A percentile compares a stretch with the other conserved stretches of the same genome.
phyloP scores from a whole-genome alignment of 208 protist species.

The Trypanosoma congolense region DNA sequence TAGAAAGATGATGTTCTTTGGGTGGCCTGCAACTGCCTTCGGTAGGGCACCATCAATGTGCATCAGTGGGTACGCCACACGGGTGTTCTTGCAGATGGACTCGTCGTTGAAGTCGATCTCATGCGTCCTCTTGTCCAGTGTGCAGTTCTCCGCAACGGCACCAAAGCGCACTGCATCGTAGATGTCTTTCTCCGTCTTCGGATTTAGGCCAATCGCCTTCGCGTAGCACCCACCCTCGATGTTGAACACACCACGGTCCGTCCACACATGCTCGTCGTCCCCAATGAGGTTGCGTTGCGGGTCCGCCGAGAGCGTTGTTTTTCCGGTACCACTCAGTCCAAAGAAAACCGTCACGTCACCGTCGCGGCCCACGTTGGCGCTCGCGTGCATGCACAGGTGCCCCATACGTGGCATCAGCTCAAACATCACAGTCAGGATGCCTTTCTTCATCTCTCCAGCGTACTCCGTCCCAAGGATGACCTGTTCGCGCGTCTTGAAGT shows the following conservation, averaged over 20 bases:
- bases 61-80: constrained; percentile 92
- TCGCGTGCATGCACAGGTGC: constrained; percentile 92
- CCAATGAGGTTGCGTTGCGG: constrained; percentile 82
- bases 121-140: constrained; percentile 46
- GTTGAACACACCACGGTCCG: constrained; percentile 88
- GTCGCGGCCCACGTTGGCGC: constrained; percentile 82
- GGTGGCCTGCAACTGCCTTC: constrained; percentile 74
- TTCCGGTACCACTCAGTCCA: constrained; percentile 89
- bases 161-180: constrained; percentile 86
- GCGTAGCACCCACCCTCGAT: constrained; percentile 93
- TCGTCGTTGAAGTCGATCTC: constrained; percentile 92
- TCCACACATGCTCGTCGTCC: constrained; percentile 93
- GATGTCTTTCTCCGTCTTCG: constrained; percentile 90
- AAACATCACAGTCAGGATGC: constrained; percentile 95
- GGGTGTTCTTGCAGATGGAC: constrained; percentile 95
- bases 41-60: constrained; percentile 91
- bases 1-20: constrained; percentile 95
- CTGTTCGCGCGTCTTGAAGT: constrained; percentile 84
- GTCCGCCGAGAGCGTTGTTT: constrained; percentile 92
- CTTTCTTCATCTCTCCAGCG: constrained; percentile 98
- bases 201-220: constrained; percentile 86
- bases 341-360: constrained; percentile 90
- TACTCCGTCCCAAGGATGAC: constrained; percentile 96
- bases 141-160: constrained; percentile 87
- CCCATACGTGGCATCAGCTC: constrained; percentile 92